A percentile compares a stretch with the other conserved stretches of the same genome.
Conservation (phyloP, 306 rosid species). For the Prunus mume region DNA sequence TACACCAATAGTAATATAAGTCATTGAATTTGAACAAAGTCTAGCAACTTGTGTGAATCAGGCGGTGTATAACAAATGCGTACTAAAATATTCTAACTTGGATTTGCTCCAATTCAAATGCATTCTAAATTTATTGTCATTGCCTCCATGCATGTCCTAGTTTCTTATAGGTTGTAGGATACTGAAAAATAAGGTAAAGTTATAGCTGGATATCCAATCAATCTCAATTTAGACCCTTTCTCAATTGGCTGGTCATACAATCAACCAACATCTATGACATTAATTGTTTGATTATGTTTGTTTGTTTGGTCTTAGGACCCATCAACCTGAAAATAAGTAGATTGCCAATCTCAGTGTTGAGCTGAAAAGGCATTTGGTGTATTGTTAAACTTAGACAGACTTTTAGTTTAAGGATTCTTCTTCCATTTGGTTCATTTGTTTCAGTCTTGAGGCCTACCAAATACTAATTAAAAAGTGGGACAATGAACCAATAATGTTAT, state of each 20-base stretch:
- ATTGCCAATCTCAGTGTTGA: neutral
- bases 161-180: neutral
- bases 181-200: neutral
- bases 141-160: neutral
- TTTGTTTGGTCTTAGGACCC: constrained; percentile 10
- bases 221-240: neutral
- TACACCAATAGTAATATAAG: neutral
- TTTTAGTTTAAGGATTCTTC: constrained; percentile 7
- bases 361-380: constrained; percentile 1
- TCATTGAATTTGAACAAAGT: neutral
- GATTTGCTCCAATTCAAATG: neutral
- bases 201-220: too few relatives aligned
- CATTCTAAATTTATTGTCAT: constrained; percentile 1
- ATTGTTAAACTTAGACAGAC: constrained; percentile 1
- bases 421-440: constrained; percentile 8
- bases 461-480: neutral
- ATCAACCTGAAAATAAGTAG: neutral
- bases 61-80: neutral
- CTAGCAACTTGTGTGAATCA: neutral
- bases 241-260: constrained; percentile 3
- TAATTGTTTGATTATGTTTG: constrained; percentile 13
- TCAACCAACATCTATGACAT: neutral
- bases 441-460: neutral
- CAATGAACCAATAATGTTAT: neutral
- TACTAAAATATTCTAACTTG: neutral